These are phyloP conservation scores for Neopestalotiopsis sp. DNA, from an alignment of 2,329 filamentous ascomycete species.

Conservation along the genomic window DNA sequence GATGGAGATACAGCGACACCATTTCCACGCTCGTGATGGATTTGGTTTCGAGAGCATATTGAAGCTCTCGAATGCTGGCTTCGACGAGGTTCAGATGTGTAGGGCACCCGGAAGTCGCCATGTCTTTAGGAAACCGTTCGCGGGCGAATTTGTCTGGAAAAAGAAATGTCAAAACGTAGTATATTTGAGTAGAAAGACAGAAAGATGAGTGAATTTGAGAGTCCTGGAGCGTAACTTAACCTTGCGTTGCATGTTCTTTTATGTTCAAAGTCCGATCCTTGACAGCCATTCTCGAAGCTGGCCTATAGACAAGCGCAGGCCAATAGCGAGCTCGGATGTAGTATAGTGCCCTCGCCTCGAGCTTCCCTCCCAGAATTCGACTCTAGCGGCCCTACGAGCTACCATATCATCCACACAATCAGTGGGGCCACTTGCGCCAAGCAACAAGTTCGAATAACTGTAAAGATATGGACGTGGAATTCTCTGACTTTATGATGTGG, in stretches of 20 bases:
- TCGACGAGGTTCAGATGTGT: background rate
- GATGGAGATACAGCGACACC: constrained; percentile 48
- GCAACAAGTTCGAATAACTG: background rate
- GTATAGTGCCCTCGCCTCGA: background rate
- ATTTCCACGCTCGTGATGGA: constrained; percentile 49
- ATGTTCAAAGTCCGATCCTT: background rate
- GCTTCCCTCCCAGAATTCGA: background rate
- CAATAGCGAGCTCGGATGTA: background rate
- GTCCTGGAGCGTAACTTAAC: background rate
- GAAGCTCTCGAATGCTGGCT: constrained; percentile 45
- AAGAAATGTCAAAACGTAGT: background rate
- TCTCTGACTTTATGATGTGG: background rate
- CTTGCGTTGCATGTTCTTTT: background rate
- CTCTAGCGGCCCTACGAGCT: background rate
- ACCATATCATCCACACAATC: background rate
- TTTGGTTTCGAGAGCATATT: constrained; percentile 44
- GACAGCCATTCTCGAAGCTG: background rate
- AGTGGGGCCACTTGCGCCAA: background rate
- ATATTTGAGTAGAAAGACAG: background rate
- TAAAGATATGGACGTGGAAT: background rate
- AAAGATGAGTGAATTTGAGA: background rate
- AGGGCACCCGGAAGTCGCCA: background rate
- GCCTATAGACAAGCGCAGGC: background rate
- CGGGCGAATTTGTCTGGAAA: background rate
- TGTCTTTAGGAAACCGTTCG: background rate